Percentiles rank a stretch among this genome's conserved stretches.
phyloP scores from a whole-genome alignment of 129 eudicot species.

The Smallanthus sonchifolius region DNA sequence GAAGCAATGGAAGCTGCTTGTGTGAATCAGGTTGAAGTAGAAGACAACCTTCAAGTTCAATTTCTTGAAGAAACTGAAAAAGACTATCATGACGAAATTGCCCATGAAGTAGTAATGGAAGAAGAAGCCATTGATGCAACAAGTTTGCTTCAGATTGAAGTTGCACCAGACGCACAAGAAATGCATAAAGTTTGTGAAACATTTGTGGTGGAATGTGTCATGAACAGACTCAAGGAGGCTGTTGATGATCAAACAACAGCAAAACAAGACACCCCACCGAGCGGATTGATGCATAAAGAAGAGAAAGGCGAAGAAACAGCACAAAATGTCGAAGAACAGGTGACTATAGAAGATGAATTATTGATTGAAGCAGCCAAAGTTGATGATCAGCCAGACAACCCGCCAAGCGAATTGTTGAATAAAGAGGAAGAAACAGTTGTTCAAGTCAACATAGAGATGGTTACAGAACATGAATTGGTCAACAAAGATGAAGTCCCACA shows the following conservation, averaged over 20 bases:
- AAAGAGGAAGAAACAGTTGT: background rate
- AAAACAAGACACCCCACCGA: background rate
- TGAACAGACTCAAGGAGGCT: background rate
- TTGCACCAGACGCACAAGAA: background rate
- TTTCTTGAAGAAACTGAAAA: constrained; percentile 8
- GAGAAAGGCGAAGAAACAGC: background rate
- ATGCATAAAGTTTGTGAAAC: background rate
- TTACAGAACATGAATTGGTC: background rate
- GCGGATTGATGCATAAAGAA: background rate
- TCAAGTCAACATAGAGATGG: too few relatives aligned
- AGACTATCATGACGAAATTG: background rate
- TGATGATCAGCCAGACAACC: constrained; percentile 15
- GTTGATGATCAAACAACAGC: background rate
- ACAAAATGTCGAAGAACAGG: background rate
- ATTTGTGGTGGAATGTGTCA: background rate
- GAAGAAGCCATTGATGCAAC: constrained; percentile 11
- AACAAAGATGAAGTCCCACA: constrained; percentile 6
- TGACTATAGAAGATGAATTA: background rate
- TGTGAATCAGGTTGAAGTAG: background rate
- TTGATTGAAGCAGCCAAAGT: background rate
- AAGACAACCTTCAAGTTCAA: background rate
- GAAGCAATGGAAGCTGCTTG: background rate
- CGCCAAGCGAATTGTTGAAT: background rate
- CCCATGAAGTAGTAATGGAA: background rate
- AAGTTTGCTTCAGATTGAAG: background rate